phyloP scores from a whole-genome alignment of 2,329 filamentous ascomycete genomes.

The Epichloe sibirici region DNA sequence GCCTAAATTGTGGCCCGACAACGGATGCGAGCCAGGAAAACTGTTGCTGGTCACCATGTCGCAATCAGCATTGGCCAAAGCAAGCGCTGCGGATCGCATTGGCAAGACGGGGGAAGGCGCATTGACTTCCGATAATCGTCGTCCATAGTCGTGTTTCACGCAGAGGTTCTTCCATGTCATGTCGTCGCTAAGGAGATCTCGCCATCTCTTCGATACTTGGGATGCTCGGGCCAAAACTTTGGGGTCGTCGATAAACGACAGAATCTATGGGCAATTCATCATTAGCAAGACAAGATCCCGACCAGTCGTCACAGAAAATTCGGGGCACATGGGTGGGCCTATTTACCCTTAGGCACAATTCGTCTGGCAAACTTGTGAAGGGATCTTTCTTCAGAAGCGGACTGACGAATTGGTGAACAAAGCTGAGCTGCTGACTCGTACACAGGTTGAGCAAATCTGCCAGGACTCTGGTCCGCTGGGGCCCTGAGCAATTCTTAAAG shows the following conservation, averaged over 20 bases:
- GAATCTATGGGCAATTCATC: conserved; percentile 45
- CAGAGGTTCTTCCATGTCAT: conserved; percentile 98
- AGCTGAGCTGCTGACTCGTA: conserved; percentile 88
- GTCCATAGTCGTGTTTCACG: conserved; percentile 82
- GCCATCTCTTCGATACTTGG: conserved; percentile 91
- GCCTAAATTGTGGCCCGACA: conserved; percentile 22
- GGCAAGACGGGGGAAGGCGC: conserved; percentile 19
- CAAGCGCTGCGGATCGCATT: conserved; percentile 17
- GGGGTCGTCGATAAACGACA: conserved; percentile 95
- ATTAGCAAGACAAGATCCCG: conserved; percentile 5
- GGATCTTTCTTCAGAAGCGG: conserved; percentile 92
- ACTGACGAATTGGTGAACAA: conserved; percentile 91
- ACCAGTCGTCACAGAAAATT: too few relatives aligned
- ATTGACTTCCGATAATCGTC: conserved; percentile 41
- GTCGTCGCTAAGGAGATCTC: conserved; percentile 86
- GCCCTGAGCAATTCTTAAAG: conserved; percentile 65
- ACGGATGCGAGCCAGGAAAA: conserved; percentile 32
- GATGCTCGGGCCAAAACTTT: conserved; percentile 87
- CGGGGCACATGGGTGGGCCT: neutral
- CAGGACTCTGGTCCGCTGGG: conserved; percentile 68
- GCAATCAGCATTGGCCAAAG: conserved; percentile 22
- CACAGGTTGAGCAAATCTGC: conserved; percentile 87
- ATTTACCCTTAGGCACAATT: conserved; percentile 76
- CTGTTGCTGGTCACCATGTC: conserved; percentile 26
- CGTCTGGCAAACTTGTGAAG: conserved; percentile 82